Conservation (phyloP, 2,329 filamentous ascomycete species). For the Cucurbitaria berberidis region DNA sequence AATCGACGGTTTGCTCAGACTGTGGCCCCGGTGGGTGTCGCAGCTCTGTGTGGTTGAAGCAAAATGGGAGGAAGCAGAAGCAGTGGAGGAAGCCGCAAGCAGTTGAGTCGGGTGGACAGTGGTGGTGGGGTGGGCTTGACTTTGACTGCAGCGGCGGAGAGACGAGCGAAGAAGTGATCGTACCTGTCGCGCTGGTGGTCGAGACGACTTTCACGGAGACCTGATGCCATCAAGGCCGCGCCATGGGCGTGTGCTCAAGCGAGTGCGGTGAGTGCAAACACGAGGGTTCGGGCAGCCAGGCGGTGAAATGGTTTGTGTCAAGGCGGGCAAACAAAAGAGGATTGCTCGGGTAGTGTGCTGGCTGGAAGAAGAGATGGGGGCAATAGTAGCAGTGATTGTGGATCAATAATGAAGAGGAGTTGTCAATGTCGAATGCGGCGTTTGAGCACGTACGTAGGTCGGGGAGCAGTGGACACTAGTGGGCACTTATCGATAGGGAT, state of each 20-base stretch:
- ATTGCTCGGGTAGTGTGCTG: slow-evolving; percentile 10
- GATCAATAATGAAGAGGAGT: slow-evolving; percentile 3
- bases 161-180: slow-evolving; percentile 26
- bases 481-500: slow-evolving; percentile 2
- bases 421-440: not conserved
- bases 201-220: slow-evolving; percentile 34
- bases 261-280: slow-evolving; percentile 40
- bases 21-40: slow-evolving; percentile 37
- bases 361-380: slow-evolving; percentile 14
- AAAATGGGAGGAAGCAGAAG: slow-evolving; percentile 23
- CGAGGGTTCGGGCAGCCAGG: slow-evolving; percentile 11
- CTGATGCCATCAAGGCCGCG: slow-evolving; percentile 41
- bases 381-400: not conserved
- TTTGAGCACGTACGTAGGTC: not conserved
- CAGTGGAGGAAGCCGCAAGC: slow-evolving; percentile 18
- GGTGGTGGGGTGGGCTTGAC: not conserved
- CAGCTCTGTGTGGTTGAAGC: slow-evolving; percentile 37
- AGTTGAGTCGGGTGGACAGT: slow-evolving; percentile 7
- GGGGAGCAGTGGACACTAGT: not conserved
- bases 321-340: slow-evolving; percentile 16
- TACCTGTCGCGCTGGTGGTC: slow-evolving; percentile 31
- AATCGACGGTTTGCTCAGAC: slow-evolving; percentile 39
- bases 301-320: slow-evolving; percentile 10
- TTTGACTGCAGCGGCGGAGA: slow-evolving; percentile 19
- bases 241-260: slow-evolving; percentile 49